phyloP scores from a whole-genome alignment of 2,329 filamentous ascomycete genomes.

The Arthrobotrys entomopaga region DNA sequence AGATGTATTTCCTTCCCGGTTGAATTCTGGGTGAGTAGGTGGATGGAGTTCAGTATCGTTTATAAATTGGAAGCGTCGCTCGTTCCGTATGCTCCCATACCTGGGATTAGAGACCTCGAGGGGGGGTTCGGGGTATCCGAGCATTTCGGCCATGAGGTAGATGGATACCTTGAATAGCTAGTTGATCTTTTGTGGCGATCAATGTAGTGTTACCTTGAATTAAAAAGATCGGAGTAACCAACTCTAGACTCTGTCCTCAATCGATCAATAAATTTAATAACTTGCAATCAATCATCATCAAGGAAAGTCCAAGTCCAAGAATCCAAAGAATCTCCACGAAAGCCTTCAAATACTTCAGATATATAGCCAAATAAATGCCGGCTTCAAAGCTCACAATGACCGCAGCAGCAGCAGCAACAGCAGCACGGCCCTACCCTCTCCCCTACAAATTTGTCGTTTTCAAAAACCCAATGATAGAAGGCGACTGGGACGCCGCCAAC shows the following conservation, averaged over 20 bases:
- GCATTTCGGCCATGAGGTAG: constrained; percentile 16
- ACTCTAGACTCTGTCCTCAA: too few species aligned
- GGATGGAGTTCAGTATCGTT: constrained; percentile 2
- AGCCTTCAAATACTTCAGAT: too few species aligned
- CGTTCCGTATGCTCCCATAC: neutral
- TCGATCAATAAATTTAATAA: too few species aligned
- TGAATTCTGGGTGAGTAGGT: neutral
- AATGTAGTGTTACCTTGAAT: too few species aligned
- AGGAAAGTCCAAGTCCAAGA: too few species aligned
- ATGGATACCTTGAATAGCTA: neutral
- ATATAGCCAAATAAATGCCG: neutral
- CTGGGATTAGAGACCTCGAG: neutral
- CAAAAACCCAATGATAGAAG: constrained; percentile 17
- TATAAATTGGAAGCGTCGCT: neutral
- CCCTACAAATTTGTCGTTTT: constrained; percentile 34
- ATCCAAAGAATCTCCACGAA: too few species aligned
- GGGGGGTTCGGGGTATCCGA: constrained; percentile 4
- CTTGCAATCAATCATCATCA: too few species aligned
- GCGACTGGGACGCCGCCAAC: constrained; percentile 16
- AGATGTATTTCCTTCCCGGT: constrained; percentile 1
- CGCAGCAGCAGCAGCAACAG: neutral
- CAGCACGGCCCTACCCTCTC: constrained; percentile 3
- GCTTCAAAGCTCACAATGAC: neutral
- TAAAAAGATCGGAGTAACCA: too few species aligned
- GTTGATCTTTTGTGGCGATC: too few species aligned